Evolutionary conservation across 2,329 filamentous ascomycete genomes (phyloP), one percentile per base, ranked within the genome.

Genomic region (Pyrenochaeta sp.): DNA sequence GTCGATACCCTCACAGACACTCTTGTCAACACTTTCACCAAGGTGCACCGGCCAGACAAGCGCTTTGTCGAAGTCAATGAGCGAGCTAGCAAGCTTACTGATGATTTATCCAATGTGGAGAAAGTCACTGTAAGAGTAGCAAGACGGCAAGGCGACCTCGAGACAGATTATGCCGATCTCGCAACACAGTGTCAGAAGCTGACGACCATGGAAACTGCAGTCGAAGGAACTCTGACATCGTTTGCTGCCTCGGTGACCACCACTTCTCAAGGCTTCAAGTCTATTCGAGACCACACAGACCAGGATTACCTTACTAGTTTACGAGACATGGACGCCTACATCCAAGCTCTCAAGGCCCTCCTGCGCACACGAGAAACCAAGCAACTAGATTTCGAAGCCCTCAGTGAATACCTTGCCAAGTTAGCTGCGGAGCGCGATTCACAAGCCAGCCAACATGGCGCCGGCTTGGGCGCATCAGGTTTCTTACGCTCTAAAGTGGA

Each of bases 1-100:
- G 95, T 99, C 66, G 95, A 99, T 73, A 93, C 91, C 67, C 92
- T 98, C 72, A 92, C 95, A 35, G 95, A 99, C 75, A 96, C 90
- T 31, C 96, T 98, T 72, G 90, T 99, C 76, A 98, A 98, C 73
- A 94, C 92, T 33, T 99, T 99, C 71, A 93, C 90, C 42, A 99
- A 98, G 77, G 89, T 97, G 1, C 91, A 98, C 81, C 96, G 96
- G 75, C 90, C 93, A 6, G 95, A 99, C 77, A 90, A 91, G 66
- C 90, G 95, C 29, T 99, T 99, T 75, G 88, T 96, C 61, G 94
- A 98, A 73, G 93, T 98, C 55, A 88, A 89, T 67, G 95, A 98
- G 70, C 91, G 91, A 74, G 91, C 91, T 32, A 90, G 96, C 77
- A 98, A 97, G 78, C 84, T 99, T 5, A 92, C 79, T 69, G 94